These are phyloP conservation scores for Paecilomyces variotii DNA, from an alignment of 2,329 filamentous ascomycete species.

Conservation along the genomic window DNA sequence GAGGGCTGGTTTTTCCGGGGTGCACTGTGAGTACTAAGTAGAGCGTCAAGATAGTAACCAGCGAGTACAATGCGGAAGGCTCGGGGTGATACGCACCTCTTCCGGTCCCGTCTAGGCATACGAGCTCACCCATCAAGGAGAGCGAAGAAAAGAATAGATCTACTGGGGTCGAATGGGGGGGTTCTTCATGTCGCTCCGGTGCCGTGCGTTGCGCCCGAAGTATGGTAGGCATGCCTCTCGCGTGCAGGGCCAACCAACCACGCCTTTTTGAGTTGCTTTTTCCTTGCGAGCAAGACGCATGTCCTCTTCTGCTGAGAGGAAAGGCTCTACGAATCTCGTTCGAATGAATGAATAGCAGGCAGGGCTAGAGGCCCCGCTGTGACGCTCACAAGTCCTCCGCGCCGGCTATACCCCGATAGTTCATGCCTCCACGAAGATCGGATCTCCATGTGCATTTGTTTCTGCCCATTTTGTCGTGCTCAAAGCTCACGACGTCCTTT, in stretches of 20 bases:
- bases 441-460: not conserved
- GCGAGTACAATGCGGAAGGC: not conserved
- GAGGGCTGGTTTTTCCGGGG: conserved; percentile 1
- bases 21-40: not conserved
- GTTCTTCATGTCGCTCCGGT: not conserved
- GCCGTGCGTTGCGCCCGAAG: not conserved
- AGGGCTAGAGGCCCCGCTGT: not conserved
- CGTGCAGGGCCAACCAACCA: not conserved
- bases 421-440: not conserved
- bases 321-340: not conserved
- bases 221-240: not conserved
- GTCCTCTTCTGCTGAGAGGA: not conserved
- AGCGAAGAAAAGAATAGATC: not conserved
- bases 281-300: not conserved
- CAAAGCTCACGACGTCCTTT: not conserved
- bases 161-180: not conserved
- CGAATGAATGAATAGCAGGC: not conserved
- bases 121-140: not conserved
- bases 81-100: conserved; percentile 9
- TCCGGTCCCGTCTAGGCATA: conserved; percentile 4
- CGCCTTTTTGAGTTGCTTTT: not conserved
- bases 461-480: not conserved
- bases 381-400: not conserved
- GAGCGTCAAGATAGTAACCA: not conserved
- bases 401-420: not conserved